Evolutionary conservation across 2,329 filamentous ascomycete genomes (phyloP).

Genomic region (Pseudogymnoascus pannorum): DNA sequence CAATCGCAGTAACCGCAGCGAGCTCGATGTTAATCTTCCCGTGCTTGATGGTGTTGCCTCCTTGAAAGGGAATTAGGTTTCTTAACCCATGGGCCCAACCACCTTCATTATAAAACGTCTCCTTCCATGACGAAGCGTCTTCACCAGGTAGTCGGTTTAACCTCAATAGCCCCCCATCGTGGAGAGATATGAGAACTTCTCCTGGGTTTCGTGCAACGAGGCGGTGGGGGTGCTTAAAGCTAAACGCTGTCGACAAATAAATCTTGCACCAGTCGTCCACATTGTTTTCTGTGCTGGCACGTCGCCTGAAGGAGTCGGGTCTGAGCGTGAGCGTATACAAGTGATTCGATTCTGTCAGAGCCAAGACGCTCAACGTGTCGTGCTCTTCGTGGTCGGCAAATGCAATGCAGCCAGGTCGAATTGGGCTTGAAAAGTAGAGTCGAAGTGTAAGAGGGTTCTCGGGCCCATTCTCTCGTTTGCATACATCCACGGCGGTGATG

Average conservation of each 20-base stretch:
- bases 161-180: constrained; percentile 68
- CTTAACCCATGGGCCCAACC: constrained; percentile 63
- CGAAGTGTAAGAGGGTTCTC: constrained; percentile 72
- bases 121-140: constrained; percentile 53
- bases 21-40: constrained; percentile 59
- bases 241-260: constrained; percentile 64
- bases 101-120: constrained; percentile 65
- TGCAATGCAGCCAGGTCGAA: constrained; percentile 71
- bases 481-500: constrained; percentile 75
- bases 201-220: constrained; percentile 66
- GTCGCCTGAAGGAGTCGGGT: constrained; percentile 71
- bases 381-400: constrained; percentile 73
- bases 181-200: constrained; percentile 71
- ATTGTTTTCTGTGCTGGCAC: constrained; percentile 61
- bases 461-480: constrained; percentile 54
- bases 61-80: constrained; percentile 59
- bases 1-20: constrained; percentile 57
- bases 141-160: constrained; percentile 54
- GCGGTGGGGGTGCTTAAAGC: constrained; percentile 72
- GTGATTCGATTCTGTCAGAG: constrained; percentile 69
- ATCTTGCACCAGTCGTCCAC: constrained; percentile 71
- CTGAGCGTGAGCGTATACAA: constrained; percentile 79
- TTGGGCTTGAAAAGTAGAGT: constrained; percentile 66
- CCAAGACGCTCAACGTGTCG: constrained; percentile 71
- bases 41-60: constrained; percentile 55